A percentile compares a stretch with the other conserved stretches of the same genome.
These are phyloP conservation scores for Erigeron canadensis DNA, from an alignment of 129 eudicot genomes.

Conservation along the genomic window DNA sequence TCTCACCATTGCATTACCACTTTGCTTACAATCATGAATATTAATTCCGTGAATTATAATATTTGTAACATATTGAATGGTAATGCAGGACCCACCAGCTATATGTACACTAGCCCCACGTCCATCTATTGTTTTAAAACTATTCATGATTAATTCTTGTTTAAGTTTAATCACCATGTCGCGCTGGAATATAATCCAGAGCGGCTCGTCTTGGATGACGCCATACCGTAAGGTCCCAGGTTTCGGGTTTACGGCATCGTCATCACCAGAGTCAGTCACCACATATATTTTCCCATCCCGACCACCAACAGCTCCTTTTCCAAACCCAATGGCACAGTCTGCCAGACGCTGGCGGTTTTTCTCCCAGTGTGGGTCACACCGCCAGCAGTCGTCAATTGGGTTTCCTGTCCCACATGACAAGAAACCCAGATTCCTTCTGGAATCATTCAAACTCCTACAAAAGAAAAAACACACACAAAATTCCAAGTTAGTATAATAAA, in stretches of 20 bases:
- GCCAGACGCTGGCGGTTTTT: constrained; percentile 65
- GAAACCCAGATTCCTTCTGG: constrained; percentile 67
- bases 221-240: constrained; percentile 76
- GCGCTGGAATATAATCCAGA: constrained; percentile 70
- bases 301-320: constrained; percentile 69
- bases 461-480: constrained; percentile 4
- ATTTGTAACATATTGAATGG: constrained; percentile 66
- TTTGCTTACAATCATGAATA: constrained; percentile 64
- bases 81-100: constrained; percentile 78
- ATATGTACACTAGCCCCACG: constrained; percentile 85
- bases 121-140: constrained; percentile 79
- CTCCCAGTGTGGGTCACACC: constrained; percentile 75
- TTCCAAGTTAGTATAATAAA: constrained; percentile 3
- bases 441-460: constrained; percentile 61
- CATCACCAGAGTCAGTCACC: constrained; percentile 65
- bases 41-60: constrained; percentile 67
- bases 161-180: constrained; percentile 70
- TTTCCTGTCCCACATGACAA: constrained; percentile 72
- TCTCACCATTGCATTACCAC: constrained; percentile 71
- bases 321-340: constrained; percentile 80
- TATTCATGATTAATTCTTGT: constrained; percentile 68
- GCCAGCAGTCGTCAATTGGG: constrained; percentile 88
- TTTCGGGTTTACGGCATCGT: constrained; percentile 57
- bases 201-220: constrained; percentile 68
- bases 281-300: constrained; percentile 60